These are phyloP conservation scores for Rubia yunnanensis DNA, from an alignment of 257 asterid species.

Conservation along the genomic window DNA sequence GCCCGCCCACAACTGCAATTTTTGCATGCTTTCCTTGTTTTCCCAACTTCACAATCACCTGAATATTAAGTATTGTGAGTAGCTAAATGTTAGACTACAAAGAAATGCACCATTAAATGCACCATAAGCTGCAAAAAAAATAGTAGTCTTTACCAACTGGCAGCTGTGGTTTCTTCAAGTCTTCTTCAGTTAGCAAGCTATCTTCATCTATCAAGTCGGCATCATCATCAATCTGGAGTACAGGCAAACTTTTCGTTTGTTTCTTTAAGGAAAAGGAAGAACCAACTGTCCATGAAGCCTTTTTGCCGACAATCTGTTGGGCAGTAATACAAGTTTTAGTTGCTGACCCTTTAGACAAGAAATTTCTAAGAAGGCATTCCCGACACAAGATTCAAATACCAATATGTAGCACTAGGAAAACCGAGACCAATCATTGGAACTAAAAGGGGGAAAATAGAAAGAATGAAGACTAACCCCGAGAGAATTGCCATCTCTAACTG, in stretches of 20 bases:
- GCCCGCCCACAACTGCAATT: constrained; percentile 92
- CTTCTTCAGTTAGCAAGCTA: constrained; percentile 89
- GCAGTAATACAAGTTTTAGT: constrained; percentile 1
- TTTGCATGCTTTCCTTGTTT: constrained; percentile 86
- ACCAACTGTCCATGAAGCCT: constrained; percentile 89
- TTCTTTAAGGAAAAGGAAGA: constrained; percentile 78
- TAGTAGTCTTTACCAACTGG: constrained; percentile 44
- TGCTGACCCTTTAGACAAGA: not conserved
- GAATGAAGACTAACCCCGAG: constrained; percentile 44
- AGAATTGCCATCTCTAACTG: constrained; percentile 38
- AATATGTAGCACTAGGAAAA: too few relatives aligned
- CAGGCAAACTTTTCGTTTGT: constrained; percentile 39
- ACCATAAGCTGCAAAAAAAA: constrained; percentile 6
- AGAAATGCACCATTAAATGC: constrained; percentile 3
- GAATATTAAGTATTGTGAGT: constrained; percentile 13
- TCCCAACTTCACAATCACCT: constrained; percentile 87
- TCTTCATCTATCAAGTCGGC: constrained; percentile 89
- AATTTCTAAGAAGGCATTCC: not conserved
- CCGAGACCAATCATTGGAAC: not conserved
- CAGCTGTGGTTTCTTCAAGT: constrained; percentile 73
- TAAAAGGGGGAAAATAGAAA: not conserved
- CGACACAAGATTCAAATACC: not conserved
- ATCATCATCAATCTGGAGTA: constrained; percentile 72
- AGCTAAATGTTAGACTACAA: not conserved
- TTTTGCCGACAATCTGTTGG: constrained; percentile 58